Conservation (phyloP, 208 protist genomes). For the Strigomonas galati region DNA sequence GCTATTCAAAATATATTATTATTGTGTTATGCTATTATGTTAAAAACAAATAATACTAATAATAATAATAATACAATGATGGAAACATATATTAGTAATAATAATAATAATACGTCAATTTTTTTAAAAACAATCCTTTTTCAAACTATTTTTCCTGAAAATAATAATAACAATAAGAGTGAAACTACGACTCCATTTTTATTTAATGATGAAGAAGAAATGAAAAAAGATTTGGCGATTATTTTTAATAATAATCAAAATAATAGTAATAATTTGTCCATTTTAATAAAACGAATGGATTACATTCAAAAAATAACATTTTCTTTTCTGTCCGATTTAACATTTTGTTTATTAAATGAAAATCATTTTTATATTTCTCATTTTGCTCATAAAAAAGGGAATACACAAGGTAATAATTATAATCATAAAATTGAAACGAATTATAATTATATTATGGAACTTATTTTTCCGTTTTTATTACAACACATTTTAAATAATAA, state of each 20-base stretch:
- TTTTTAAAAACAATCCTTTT: not conserved
- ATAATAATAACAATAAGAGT: no score
- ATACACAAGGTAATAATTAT: not conserved
- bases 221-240: not conserved
- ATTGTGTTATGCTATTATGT: not conserved
- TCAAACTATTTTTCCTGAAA: no score
- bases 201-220: not conserved
- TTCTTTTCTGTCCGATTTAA: not conserved
- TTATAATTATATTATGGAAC: not conserved
- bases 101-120: not conserved
- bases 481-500: not conserved
- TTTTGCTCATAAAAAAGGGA: not conserved
- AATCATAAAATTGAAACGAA: not conserved
- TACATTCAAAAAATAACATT: not conserved
- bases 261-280: not conserved
- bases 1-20: not conserved
- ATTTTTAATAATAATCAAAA: not conserved
- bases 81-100: not conserved
- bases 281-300: not conserved
- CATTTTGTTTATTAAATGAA: not conserved
- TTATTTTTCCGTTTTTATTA: not conserved
- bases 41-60: not conserved
- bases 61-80: not conserved
- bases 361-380: not conserved
- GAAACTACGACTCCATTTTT: no score